These are phyloP conservation scores for Hanseniaspora hatyaiensis DNA, from an alignment of 805 yeast species.

Conservation along the genomic window DNA sequence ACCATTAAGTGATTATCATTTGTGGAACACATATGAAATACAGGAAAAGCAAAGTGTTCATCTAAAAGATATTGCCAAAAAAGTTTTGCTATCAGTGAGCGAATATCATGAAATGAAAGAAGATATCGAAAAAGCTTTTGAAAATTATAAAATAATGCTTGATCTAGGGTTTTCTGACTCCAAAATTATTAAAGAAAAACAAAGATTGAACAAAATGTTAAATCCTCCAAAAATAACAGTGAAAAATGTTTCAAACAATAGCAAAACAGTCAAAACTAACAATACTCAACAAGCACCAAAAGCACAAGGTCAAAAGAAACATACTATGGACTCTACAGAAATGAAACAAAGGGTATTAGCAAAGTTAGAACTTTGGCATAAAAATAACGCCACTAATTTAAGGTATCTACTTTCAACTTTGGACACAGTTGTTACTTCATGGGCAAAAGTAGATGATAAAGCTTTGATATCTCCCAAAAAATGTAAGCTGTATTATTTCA, in stretches of 20 bases:
- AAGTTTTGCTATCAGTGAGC: conserved; percentile 58
- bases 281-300: conserved; percentile 34
- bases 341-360: conserved; percentile 53
- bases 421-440: conserved; percentile 46
- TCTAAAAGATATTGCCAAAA: conserved; percentile 56
- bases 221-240: conserved; percentile 35
- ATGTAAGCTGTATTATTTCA: conserved; percentile 77
- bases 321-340: conserved; percentile 47
- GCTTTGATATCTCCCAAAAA: conserved; percentile 83
- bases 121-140: conserved; percentile 50
- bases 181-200: conserved; percentile 62
- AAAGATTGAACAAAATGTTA: conserved; percentile 59
- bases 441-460: conserved; percentile 54
- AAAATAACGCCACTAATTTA: conserved; percentile 68
- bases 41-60: conserved; percentile 18
- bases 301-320: too few species aligned
- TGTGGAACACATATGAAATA: conserved; percentile 38
- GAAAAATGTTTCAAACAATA: conserved; percentile 17
- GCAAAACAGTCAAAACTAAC: conserved; percentile 33
- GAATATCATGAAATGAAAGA: conserved; percentile 79
- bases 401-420: conserved; percentile 65
- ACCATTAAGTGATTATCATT: conserved; percentile 32
- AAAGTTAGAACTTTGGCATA: conserved; percentile 50
- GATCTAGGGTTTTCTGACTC: conserved; percentile 56
- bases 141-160: conserved; percentile 49